Evolutionary conservation across 805 yeast genomes (phyloP), one percentile per base, ranked within the genome.

Genomic region (Citeromyces matritensis): DNA sequence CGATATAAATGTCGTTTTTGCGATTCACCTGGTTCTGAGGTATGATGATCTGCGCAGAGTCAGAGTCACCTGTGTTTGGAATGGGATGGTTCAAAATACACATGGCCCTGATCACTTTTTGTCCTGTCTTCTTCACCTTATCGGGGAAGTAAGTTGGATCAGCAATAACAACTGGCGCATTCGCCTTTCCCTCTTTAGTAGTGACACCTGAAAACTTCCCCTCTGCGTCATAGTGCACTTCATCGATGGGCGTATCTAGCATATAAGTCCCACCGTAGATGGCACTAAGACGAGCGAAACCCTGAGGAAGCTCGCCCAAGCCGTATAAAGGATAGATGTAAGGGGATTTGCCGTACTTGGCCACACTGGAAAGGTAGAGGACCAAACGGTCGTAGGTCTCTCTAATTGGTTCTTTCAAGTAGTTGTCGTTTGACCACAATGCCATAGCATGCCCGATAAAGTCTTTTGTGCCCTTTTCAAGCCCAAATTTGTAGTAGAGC

Each of bases 361-460:
- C 91, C 37, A 91, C 93, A 9, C 94, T 81, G 43, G 82, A 83
- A 30, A 83, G 77, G 48, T 91, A 91, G 37, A 91, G 65, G 31
- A 81, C 55, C 34, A 91, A 73, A 53, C 97, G 68, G 51, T 88
- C 91, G 44, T 79, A 71, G 7, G 95, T 76, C 49, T 85, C 95
- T 48, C 95, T 70, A 5, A 95, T 95, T 7, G 95, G 95, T 53
- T 82, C 74, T 37, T 63, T 67, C 48, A 91, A 60, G 53, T 91
- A 91, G 33, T 79, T 85, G 48, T 91, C 98, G 46, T 83, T 86
- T 13, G 91, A 69, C 78, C 94, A 86, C 37, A 91, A 67, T 10
- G 96, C 98, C 98, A 91, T 91, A 4, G 98, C 91, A 54, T 91
- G 98, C 29, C 98, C 98, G 41, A 91, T 82, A 47, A 91, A 91